Evolutionary conservation across 176 grass and related monocot species (phyloP).

Genomic region (Alopecurus myosuroides): DNA sequence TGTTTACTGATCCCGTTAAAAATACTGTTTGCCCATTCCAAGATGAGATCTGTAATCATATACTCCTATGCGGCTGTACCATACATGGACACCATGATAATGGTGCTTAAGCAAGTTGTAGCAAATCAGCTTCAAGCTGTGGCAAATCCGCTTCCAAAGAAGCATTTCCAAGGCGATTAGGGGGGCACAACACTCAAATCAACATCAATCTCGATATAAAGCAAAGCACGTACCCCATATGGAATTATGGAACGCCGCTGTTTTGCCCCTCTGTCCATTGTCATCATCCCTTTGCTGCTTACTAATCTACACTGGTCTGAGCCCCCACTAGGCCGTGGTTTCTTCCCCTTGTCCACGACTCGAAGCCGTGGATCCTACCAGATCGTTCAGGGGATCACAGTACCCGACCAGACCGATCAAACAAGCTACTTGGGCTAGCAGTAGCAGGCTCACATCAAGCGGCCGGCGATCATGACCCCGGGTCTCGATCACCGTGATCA

Average conservation of each 20-base stretch:
- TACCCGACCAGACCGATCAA: not conserved
- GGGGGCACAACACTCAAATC: not conserved
- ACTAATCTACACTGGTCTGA: not conserved
- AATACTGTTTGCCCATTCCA: not conserved
- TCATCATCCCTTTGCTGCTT: constrained; percentile 8
- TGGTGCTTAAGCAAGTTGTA: not conserved
- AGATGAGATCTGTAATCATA: constrained; percentile 12
- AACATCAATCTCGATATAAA: constrained; percentile 15
- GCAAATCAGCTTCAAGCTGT: not conserved
- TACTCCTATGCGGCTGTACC: not conserved
- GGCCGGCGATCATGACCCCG: not conserved
- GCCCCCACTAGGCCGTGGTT: constrained; percentile 19
- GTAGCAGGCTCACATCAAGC: not conserved
- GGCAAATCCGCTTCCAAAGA: constrained; percentile 8
- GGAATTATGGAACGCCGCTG: not conserved
- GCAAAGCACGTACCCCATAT: not conserved
- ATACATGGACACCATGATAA: constrained; percentile 3
- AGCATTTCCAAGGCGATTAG: not conserved
- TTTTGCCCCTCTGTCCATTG: not conserved
- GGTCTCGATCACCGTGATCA: not conserved
- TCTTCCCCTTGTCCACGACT: constrained; percentile 41
- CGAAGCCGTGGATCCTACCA: constrained; percentile 22
- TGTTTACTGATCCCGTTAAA: not conserved
- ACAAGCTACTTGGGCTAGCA: not conserved
- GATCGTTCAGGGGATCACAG: constrained; percentile 9